Conservation (phyloP, 1,284 basidiomycete species). For the Boletellus sp. region DNA sequence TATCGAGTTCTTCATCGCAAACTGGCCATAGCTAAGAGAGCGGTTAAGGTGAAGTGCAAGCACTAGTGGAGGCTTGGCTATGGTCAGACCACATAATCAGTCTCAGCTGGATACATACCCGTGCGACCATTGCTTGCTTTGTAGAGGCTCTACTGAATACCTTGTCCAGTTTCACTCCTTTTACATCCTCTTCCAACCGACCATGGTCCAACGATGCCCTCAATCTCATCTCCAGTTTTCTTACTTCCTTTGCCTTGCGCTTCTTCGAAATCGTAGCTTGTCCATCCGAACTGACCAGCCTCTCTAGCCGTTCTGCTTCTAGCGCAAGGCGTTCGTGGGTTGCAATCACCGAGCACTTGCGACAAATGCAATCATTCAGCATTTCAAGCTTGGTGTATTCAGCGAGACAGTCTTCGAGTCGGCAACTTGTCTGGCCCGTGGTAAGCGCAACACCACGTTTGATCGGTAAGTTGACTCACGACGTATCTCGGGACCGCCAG, state of each 20-base stretch:
- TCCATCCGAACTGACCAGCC: slow-evolving; percentile 38
- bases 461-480: slow-evolving; percentile 34
- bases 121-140: slow-evolving; percentile 83
- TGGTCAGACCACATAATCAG: slow-evolving; percentile 15
- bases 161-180: slow-evolving; percentile 71
- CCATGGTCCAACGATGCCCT: slow-evolving; percentile 66
- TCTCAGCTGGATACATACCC: slow-evolving; percentile 44
- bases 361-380: slow-evolving; percentile 80
- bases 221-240: slow-evolving; percentile 58
- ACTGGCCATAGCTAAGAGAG: slow-evolving; percentile 73
- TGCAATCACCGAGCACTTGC: slow-evolving; percentile 74
- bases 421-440: slow-evolving; percentile 47
- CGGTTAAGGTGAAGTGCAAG: slow-evolving; percentile 86
- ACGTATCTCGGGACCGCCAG: slow-evolving; percentile 66
- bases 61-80: slow-evolving; percentile 69
- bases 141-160: slow-evolving; percentile 73
- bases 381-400: slow-evolving; percentile 83
- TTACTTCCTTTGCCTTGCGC: slow-evolving; percentile 67
- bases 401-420: slow-evolving; percentile 68
- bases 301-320: slow-evolving; percentile 56
- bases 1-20: slow-evolving; percentile 78
- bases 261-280: slow-evolving; percentile 62
- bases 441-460: slow-evolving; percentile 8
- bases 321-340: slow-evolving; percentile 58
- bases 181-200: slow-evolving; percentile 76